These are phyloP conservation scores for Emmonsia crescens DNA, from an alignment of 2,329 filamentous ascomycete species.

Conservation along the genomic window DNA sequence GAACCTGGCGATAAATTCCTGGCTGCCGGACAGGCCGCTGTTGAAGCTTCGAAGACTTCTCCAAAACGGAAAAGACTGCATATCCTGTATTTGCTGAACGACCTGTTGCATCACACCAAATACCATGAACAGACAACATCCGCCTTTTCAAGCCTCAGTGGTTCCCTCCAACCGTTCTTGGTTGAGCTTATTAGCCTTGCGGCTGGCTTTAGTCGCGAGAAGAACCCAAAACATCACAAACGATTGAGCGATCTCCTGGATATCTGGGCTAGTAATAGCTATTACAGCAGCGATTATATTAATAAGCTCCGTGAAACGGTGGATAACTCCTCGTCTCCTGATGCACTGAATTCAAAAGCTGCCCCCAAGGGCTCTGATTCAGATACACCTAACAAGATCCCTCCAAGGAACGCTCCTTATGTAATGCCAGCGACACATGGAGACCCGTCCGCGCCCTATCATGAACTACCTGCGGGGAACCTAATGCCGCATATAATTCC, in stretches of 20 bases:
- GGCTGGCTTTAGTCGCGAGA: constrained; percentile 43
- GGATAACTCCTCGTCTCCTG: constrained; percentile 32
- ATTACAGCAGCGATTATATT: constrained; percentile 47
- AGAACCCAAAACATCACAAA: constrained; percentile 53
- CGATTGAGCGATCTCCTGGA: constrained; percentile 55
- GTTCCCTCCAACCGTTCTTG: constrained; percentile 48
- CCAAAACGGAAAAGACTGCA: constrained; percentile 60
- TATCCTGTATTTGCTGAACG: constrained; percentile 67
- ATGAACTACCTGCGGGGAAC: constrained; percentile 72
- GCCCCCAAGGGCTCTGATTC: constrained; percentile 17
- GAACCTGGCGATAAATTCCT: constrained; percentile 10
- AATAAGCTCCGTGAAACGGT: constrained; percentile 50
- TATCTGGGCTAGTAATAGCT: constrained; percentile 59
- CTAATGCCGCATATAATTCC: constrained; percentile 69
- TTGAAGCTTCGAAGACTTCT: constrained; percentile 32
- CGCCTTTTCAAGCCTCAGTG: constrained; percentile 41
- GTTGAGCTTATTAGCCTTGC: constrained; percentile 50
- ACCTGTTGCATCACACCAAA: constrained; percentile 61
- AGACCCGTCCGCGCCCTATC: constrained; percentile 60
- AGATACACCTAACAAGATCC: constrained; percentile 36
- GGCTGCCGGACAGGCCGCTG: constrained; percentile 8
- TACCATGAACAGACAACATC: constrained; percentile 37
- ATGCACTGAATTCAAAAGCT: constrained; percentile 21
- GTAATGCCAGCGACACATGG: constrained; percentile 68
- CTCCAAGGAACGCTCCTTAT: constrained; percentile 46